These are phyloP conservation scores for Alternaria sp. DNA, from an alignment of 2,329 filamentous ascomycete genomes.

Conservation along the genomic window DNA sequence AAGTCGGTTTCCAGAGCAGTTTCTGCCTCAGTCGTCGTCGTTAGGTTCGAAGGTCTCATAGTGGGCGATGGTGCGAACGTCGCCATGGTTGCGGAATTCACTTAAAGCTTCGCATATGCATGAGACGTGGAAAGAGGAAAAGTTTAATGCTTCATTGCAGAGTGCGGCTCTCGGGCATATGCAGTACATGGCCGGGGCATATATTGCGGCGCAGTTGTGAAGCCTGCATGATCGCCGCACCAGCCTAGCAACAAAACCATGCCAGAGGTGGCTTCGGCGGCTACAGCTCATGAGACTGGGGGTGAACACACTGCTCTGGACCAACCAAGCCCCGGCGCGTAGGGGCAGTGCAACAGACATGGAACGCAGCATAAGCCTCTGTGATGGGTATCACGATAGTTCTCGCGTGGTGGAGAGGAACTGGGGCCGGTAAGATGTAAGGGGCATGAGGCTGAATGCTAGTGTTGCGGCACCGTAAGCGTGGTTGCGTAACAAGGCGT, in stretches of 20 bases:
- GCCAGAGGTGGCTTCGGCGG: constrained; percentile 15
- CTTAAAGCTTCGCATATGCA: constrained; percentile 2
- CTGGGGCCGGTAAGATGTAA: neutral
- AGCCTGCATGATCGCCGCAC: constrained; percentile 7
- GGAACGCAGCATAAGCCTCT: constrained; percentile 9
- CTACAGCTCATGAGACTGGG: constrained; percentile 11
- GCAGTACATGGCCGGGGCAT: neutral
- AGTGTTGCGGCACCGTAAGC: neutral
- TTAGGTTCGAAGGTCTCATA: neutral
- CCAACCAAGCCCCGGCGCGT: constrained; percentile 14
- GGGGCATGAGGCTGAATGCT: neutral
- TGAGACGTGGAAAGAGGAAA: neutral
- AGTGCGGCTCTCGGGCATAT: constrained; percentile 13
- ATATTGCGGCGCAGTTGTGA: constrained; percentile 20
- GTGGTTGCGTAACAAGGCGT: neutral
- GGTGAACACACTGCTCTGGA: neutral
- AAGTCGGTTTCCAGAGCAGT: constrained; percentile 11
- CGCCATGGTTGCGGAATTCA: constrained; percentile 10
- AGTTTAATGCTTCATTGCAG: constrained; percentile 4
- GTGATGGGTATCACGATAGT: constrained; percentile 7
- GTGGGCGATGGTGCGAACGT: constrained; percentile 9
- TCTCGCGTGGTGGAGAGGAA: neutral
- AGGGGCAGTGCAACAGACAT: constrained; percentile 12
- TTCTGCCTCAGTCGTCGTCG: constrained; percentile 3
- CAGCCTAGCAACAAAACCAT: constrained; percentile 6